Base-by-base conservation (phyloP, 2,329 filamentous ascomycete species). In the Xylariales sp. region DNA sequence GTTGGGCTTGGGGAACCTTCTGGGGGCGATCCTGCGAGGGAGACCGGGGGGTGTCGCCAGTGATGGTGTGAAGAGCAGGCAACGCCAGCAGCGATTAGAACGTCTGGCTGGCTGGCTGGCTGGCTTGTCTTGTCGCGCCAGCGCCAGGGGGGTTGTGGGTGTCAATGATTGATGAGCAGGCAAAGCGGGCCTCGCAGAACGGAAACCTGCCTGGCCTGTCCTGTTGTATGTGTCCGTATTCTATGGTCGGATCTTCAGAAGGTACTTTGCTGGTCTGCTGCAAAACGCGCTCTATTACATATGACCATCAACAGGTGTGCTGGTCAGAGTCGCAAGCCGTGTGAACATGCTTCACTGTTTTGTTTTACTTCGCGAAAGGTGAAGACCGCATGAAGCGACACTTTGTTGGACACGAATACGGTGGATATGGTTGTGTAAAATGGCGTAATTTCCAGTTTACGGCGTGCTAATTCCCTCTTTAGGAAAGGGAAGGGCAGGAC, bases 11-110 rank as follows among this genome's bases (percentile, higher is more conserved):
- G 37, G 29, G 16, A 9, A 5, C n/a, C n/a, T 31, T 15, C 27
- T 28, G 37, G 37, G 37, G 37, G 37, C 37, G 37, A 39, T 39
- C 25, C 37, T 39, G 24, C 25, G 16, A 11, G 15, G n/a, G 21
- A 25, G 35, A 8, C 24, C 24, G 24, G 24, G 24, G 24, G 8
- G 24, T 8, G n/a, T 27, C n/a, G 24, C 24, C 24, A 27, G 24
- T 27, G 24, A 27, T 27, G 24, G 24, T 27, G 24, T 27, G 24
- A 8, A 27, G 24, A n/a, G 24, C 24, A 27, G 24, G 8, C 24
- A 27, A 27, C 8, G 24, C 24, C 24, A 27, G 8, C n/a, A n/a
- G n/a, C n/a, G n/a, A n/a, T n/a, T n/a, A n/a, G n/a, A n/a, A n/a
- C n/a, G n/a, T n/a, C n/a, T n/a, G n/a, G n/a, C n/a, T n/a, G n/a